Evolutionary conservation across 345 rosid species (phyloP), one percentile per base, ranked within the genome.

Genomic region (Populus nigra): DNA sequence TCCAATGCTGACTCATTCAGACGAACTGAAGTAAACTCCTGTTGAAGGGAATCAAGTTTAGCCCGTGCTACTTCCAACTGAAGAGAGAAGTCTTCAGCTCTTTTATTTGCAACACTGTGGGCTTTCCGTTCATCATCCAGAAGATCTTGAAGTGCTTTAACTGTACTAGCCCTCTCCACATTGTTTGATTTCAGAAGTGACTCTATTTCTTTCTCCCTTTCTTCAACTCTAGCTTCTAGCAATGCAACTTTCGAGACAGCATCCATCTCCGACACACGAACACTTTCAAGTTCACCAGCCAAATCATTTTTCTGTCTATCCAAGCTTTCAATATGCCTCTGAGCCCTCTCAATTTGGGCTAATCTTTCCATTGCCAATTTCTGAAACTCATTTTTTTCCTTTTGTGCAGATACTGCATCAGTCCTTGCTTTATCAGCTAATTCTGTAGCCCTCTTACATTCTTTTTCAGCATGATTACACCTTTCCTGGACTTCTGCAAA

Each of bases 161-260:
- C 99, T 13, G 91, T 91, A 79, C 77, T 87, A 11, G 97, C 88
- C 75, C 98, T 90, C 82, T 92, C 93, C 81, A 85, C 91, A 76
- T 94, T 94, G 82, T 92, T 94, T 71, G 79, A 77, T 79, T 87
- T 89, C 87, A 96, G 71, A 67, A 94, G 83, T 1, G 85, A 89
- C 79, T 91, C 98, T n/a, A 96, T 94, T 86, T 96, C 98, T 84
- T 86, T 91, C 88, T 94, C 98, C 80, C 98, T 84, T 84, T 94
- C 97, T 81, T 89, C 94, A 23, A 96, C 99, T 83, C 96, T 92
- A 50, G 85, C 91, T 86, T 96, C 99, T 31, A 94, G 83, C 65
- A 88, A 73, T 49, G 87, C 72, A 57, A 94, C 93, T 83, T 86
- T 92, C 1, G 94, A 88, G 65, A 83, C 83, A 65, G 98, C 97